Base-by-base conservation (phyloP, 2,329 filamentous ascomycete species). In the Arthrobotrys entomopaga region DNA sequence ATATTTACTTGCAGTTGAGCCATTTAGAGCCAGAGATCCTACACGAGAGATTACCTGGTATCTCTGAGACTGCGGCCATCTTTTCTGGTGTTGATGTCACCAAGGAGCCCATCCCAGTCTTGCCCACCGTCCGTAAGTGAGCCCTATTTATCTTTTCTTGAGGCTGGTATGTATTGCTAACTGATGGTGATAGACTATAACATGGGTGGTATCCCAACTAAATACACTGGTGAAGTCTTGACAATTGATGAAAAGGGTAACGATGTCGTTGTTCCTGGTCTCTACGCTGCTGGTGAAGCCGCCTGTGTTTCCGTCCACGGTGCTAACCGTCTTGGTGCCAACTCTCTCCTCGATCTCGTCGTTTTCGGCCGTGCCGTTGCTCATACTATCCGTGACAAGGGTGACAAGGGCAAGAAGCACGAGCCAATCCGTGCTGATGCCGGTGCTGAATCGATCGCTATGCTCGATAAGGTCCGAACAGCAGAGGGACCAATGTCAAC, bases 181-280 rank as follows among this genome's bases (percentile, higher is more conserved):
- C 50, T n/a, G 34, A 20, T 42, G 10, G 16, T 93, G 22, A 20
- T 61, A 75, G 71, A 99, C 87, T 99, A 99, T 88, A 97, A 97
- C 87, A 99, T 98, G 95, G 94, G 94, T 83, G 94, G 95, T 87
- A 97, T 99, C 79, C 94, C 94, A 60, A 98, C 95, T 78, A 92
- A 92, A 81, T 98, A 97, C 87, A 97, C 92, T 76, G 94, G 95
- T 83, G 93, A 99, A 84, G 95, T 98, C 75, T 84, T 99, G 78
- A 96, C 92, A 16, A 85, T 96, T 60, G 92, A 97, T 79, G 90
- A 91, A 81, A 56, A 76, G 24, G 95, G 95, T 78, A 88, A 96
- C 70, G 95, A 98, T 85, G 87, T 96, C 86, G 87, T 97, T 79
- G 95, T 99, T 20, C 93, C 92, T 69, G 94, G 94, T 83, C 88